Base-by-base conservation (phyloP, 495 filamentous ascomycete genomes). In the Hyaloscypha bicolor region DNA sequence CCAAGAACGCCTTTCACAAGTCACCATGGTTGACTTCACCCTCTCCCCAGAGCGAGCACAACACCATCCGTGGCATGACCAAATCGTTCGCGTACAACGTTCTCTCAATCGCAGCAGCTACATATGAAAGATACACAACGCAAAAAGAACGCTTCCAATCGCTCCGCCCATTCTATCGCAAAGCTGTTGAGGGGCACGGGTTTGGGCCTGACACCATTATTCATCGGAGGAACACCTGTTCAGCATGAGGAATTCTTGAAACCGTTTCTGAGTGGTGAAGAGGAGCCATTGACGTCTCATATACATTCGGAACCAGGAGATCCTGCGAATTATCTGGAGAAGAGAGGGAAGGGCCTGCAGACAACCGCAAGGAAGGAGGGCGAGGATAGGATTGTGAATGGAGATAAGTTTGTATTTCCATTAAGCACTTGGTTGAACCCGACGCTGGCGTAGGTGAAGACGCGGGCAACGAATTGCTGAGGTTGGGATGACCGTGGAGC, bases 381-480 rank as follows among this genome's bases (percentile, higher is more conserved):
- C 12, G 79, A 84, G 35, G 78, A 84, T 51, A 86, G 81, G 81
- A 72, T 86, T 22, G 74, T 86, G 32, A 82, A 82, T 71, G 85
- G 85, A n/a, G 82, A 85, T 59, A 86, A 86, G 79, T 80, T 82
- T 63, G 1, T 63, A 22, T 12, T 2, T 55, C 9, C n/a, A 33
- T 14, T 9, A 4, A 35, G 11, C 6, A 21, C n/a, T 42, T 6
- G 29, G n/a, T n/a, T 32, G 21, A 31, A 48, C 62, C 16, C 25
- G 12, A 37, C 35, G 25, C 25, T 3, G 12, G 3, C 35, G 11
- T 19, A 3, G n/a, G n/a, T 30, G 9, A 59, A 82, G 80, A 74
- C 80, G 31, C 86, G 83, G 82, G 82, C 83, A 37, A 83, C 82
- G n/a, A 86, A 85, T 66, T 77, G 75, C 62, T 78, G 77, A 3